Conservation (phyloP, 192 early-diverging fungal species). For the Linnemannia hyalina region DNA sequence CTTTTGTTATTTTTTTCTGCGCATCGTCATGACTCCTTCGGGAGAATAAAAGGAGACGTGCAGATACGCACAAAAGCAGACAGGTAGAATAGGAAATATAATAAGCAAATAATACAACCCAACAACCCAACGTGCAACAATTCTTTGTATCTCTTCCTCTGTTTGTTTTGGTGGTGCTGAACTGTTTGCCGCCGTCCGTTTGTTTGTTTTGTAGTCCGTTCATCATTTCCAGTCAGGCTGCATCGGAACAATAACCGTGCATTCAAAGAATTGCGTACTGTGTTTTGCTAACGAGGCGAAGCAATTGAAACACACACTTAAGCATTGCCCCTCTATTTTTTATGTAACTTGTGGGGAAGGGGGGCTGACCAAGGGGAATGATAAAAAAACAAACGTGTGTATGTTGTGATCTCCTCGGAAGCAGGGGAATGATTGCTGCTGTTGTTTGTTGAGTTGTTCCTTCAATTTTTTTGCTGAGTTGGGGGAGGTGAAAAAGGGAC, state of each 20-base stretch:
- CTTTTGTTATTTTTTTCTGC: neutral
- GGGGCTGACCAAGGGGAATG: neutral
- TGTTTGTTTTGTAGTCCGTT: neutral
- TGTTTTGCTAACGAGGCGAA: neutral
- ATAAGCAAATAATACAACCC: neutral
- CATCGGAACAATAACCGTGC: neutral
- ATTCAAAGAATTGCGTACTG: neutral
- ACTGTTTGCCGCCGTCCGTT: neutral
- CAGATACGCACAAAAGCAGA: neutral
- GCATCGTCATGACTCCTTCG: neutral
- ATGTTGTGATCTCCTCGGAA: neutral
- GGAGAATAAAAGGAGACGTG: neutral
- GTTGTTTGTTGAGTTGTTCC: neutral
- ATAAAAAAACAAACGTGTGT: neutral
- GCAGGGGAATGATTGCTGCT: too few species aligned
- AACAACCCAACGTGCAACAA: neutral
- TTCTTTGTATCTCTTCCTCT: too few species aligned
- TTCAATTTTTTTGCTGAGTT: neutral
- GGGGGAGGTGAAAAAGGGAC: neutral
- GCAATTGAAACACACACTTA: neutral
- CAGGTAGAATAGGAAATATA: neutral
- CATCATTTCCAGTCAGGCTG: neutral
- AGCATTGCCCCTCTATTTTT: neutral
- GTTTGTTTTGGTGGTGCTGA: too few species aligned
- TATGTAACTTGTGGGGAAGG: neutral